Conservation (phyloP, 2,329 filamentous ascomycete genomes). For the Fusarium bactridioides region DNA sequence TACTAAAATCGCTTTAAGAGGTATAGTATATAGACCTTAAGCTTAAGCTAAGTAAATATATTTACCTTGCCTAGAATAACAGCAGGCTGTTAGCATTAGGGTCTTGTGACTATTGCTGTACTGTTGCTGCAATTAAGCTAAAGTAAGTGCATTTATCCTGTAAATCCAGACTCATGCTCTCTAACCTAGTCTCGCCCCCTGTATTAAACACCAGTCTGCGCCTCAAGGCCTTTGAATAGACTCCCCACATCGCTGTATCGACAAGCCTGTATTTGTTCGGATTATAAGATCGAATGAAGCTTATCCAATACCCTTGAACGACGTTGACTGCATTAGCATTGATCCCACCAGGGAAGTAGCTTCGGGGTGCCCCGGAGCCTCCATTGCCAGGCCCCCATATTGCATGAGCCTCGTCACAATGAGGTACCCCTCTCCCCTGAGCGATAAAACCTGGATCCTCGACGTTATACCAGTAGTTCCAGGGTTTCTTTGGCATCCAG, state of each 20-base stretch:
- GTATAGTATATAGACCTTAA: no score
- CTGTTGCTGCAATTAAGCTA: background rate
- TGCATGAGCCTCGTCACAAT: slow-evolving; percentile 70
- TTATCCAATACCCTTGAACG: slow-evolving; percentile 76
- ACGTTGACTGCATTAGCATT: slow-evolving; percentile 67
- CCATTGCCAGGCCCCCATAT: slow-evolving; percentile 70
- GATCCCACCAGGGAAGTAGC: slow-evolving; percentile 58
- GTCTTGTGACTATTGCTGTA: no score
- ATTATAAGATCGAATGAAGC: slow-evolving; percentile 65
- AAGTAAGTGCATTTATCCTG: background rate
- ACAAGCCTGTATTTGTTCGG: background rate
- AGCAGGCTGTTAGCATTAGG: no score
- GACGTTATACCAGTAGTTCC: slow-evolving; percentile 76
- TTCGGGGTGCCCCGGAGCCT: slow-evolving; percentile 51
- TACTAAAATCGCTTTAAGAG: no score
- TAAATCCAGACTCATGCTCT: background rate
- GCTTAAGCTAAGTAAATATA: no score
- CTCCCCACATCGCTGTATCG: background rate
- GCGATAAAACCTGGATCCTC: slow-evolving; percentile 59
- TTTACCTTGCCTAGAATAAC: no score
- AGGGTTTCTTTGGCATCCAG: slow-evolving; percentile 54
- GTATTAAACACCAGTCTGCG: background rate
- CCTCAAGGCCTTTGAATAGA: background rate
- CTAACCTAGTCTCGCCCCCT: background rate
- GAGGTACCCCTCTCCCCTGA: slow-evolving; percentile 58